A percentile compares a stretch with the other conserved stretches of the same genome.
Evolutionary conservation across 1,284 basidiomycete species (phyloP).

Genomic region (Leccinum huronense): DNA sequence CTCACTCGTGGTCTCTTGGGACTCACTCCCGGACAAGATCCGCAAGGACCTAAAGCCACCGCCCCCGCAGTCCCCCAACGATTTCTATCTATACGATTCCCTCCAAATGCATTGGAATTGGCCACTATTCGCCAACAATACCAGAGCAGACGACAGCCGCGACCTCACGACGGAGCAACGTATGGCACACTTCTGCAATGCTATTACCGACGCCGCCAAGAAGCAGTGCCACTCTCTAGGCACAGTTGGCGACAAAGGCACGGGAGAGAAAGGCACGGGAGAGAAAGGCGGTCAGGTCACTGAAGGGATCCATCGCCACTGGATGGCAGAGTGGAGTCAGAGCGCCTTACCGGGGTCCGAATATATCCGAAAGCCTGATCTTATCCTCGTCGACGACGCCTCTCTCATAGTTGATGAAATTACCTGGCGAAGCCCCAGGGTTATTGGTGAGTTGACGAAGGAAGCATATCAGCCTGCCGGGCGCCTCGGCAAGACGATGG

Average conservation of each 20-base stretch:
- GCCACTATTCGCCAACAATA: too few relatives aligned
- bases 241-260: too few relatives aligned
- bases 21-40: too few relatives aligned
- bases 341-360: background rate
- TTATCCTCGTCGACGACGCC: background rate
- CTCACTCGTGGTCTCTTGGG: too few relatives aligned
- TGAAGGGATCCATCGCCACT: background rate
- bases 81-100: too few relatives aligned
- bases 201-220: background rate
- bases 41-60: too few relatives aligned
- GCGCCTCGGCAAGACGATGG: constrained; percentile 3
- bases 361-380: background rate
- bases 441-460: background rate
- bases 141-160: too few relatives aligned
- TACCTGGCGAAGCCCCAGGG: constrained; percentile 3
- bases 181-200: constrained; percentile 1
- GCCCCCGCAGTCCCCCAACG: background rate
- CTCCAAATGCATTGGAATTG: too few relatives aligned
- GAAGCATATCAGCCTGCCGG: background rate
- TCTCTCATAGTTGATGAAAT: background rate
- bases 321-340: constrained; percentile 7
- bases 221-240: background rate
- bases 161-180: background rate
- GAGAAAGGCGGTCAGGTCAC: too few relatives aligned
- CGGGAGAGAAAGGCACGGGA: too few relatives aligned